Evolutionary conservation across 306 rosid species (phyloP), one percentile per base, ranked within the genome.

Genomic region (Fragaria iinumae): DNA sequence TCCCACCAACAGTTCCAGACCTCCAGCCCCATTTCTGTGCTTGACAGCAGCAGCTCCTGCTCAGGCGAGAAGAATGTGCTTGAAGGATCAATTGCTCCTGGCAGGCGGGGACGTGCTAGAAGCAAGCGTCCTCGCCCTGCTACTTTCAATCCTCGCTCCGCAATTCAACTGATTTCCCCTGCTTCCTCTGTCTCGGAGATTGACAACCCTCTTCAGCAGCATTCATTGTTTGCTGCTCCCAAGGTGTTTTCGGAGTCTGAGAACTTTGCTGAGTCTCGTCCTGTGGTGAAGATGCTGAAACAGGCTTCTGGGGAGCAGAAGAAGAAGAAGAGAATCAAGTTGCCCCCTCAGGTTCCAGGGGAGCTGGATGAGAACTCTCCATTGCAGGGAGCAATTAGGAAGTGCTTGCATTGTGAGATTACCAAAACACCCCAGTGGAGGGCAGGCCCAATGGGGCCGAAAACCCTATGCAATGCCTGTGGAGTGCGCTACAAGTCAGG

Each of bases 351-450:
- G 8, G 86, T 75, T 18, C 82, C 91, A 0, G 55, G 59, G 38
- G 98, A 90, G 68, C 56, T 11, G 8, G 84, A 79, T 32, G 93
- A 88, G 74, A 85, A 56, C 71, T 72, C 67, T 1, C 21, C 75
- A 1, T 27, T 79, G 16, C 91, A 83, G 53, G 90, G 85, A 65
- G 87, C 88, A 0, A 88, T 90, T 48, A 92, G 98, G 88, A 95
- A 92, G 85, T 95, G 98, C 57, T 84, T 89, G 92, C 98, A 95
- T 82, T 95, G 98, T 76, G 98, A 95, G 87, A 89, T 95, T 62
- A 95, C 97, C 14, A 95, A 95, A 90, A 95, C 97, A 34, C 99
- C 98, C 36, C 97, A 95, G 71, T 95, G 99, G 99, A 83, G 99
- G 82, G 99, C 99, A 17, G 99, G 99, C 8, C 99, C 99, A 50